Percentiles rank a stretch among this genome's conserved stretches.
phyloP scores from a whole-genome alignment of 2,329 filamentous ascomycete genomes.

The Coleophoma crateriformis region DNA sequence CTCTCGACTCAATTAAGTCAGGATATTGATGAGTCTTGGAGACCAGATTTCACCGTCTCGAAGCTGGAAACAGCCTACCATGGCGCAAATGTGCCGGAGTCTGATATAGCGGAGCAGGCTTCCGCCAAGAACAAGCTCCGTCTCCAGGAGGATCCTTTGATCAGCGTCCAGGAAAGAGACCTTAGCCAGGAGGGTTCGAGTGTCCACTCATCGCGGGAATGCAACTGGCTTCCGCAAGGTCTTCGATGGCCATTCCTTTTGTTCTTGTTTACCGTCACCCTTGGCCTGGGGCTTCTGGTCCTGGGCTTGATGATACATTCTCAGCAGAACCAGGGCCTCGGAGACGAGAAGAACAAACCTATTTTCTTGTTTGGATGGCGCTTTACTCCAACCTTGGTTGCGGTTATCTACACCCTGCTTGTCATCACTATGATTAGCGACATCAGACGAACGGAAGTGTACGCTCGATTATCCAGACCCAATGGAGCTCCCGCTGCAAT shows the following conservation, averaged over 20 bases:
- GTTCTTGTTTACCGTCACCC: conserved; percentile 4
- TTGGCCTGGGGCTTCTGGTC: conserved; percentile 5
- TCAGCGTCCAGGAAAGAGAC: neutral
- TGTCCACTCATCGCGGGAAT: neutral
- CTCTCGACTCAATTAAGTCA: neutral
- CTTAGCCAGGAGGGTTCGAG: neutral
- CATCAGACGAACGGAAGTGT: conserved; percentile 8
- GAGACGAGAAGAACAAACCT: conserved; percentile 1
- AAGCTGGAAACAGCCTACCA: neutral
- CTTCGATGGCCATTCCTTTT: conserved; percentile 6
- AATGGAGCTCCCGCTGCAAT: conserved; percentile 2
- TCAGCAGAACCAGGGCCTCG: conserved; percentile 5
- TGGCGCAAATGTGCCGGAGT: neutral
- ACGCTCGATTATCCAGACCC: conserved; percentile 8
- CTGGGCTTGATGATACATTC: conserved; percentile 5
- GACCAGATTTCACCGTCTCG: neutral
- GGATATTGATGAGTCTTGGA: neutral
- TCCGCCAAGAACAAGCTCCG: neutral
- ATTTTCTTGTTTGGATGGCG: conserved; percentile 10
- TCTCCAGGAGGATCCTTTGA: neutral
- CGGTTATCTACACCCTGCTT: conserved; percentile 9
- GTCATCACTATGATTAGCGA: conserved; percentile 6
- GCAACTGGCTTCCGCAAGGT: conserved; percentile 7
- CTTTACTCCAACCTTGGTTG: conserved; percentile 10
- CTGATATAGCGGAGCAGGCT: neutral